phyloP scores from a whole-genome alignment of 2,329 filamentous ascomycete genomes.

The Xenoacremonium recifei region DNA sequence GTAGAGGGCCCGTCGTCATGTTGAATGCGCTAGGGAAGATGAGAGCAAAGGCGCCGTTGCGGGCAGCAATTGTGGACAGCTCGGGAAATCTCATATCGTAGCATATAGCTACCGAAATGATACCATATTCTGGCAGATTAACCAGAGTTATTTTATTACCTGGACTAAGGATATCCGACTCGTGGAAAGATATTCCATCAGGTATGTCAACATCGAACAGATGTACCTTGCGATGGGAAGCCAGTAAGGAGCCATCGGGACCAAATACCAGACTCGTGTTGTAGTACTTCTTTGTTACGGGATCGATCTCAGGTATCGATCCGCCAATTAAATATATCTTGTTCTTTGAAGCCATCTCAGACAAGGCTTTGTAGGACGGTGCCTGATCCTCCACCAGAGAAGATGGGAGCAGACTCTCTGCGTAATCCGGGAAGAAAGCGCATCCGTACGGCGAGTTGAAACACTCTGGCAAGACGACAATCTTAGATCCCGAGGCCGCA shows the following conservation, averaged over 20 bases:
- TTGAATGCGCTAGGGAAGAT: conserved; percentile 97
- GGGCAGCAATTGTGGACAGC: conserved; percentile 82
- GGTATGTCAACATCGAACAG: conserved; percentile 98
- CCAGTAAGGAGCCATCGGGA: conserved; percentile 74
- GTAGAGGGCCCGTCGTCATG: conserved; percentile 83
- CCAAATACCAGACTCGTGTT: conserved; percentile 88
- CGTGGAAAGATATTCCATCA: conserved; percentile 86
- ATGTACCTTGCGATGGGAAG: conserved; percentile 88
- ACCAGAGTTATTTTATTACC: conserved; percentile 85
- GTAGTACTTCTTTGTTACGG: conserved; percentile 65
- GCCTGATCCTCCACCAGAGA: conserved; percentile 69
- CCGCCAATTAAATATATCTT: conserved; percentile 83
- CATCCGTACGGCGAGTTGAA: conserved; percentile 98
- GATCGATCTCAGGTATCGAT: conserved; percentile 81
- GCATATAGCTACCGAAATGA: conserved; percentile 87
- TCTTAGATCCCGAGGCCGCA: conserved; percentile 69
- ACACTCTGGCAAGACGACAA: conserved; percentile 94
- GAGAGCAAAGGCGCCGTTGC: conserved; percentile 82
- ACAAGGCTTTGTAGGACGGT: conserved; percentile 83
- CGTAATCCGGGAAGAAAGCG: conserved; percentile 85
- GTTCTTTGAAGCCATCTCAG: conserved; percentile 74
- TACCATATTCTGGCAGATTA: conserved; percentile 84
- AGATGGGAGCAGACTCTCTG: conserved; percentile 78
- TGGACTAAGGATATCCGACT: conserved; percentile 83
- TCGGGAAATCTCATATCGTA: conserved; percentile 98